These are phyloP conservation scores for Leccinum subrobustum DNA, from an alignment of 1,284 basidiomycete species.

Conservation along the genomic window DNA sequence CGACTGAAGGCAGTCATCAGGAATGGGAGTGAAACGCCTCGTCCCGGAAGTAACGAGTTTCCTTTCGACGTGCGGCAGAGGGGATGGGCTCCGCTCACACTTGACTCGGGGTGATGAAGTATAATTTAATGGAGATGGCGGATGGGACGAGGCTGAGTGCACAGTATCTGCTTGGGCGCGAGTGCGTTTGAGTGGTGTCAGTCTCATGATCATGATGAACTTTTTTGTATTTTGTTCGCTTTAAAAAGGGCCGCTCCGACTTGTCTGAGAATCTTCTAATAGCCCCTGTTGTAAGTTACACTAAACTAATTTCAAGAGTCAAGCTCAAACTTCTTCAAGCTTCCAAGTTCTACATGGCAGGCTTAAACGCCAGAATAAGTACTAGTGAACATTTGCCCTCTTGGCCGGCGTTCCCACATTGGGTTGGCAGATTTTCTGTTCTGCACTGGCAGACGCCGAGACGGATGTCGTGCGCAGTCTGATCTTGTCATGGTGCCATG, in stretches of 20 bases:
- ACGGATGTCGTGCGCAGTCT: neutral
- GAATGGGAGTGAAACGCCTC: conserved; percentile 30
- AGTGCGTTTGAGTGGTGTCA: conserved; percentile 18
- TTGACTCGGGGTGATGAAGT: conserved; percentile 13
- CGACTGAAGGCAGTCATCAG: conserved; percentile 26
- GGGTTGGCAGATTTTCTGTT: neutral
- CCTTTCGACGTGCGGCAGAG: conserved; percentile 10
- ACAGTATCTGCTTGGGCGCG: neutral
- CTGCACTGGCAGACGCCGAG: neutral
- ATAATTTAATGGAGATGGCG: neutral
- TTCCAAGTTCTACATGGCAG: no score
- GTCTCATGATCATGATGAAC: conserved; percentile 1
- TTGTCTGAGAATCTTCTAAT: conserved; percentile 7
- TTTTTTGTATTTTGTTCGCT: neutral
- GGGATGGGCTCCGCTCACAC: conserved; percentile 23
- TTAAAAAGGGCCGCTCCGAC: no score
- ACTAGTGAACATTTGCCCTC: neutral
- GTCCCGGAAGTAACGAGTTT: conserved; percentile 25
- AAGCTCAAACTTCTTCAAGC: neutral
- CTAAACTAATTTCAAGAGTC: neutral
- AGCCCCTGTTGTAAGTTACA: neutral
- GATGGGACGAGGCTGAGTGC: neutral
- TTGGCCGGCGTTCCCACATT: neutral
- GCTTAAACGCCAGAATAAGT: neutral
- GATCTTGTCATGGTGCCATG: neutral